These are phyloP conservation scores for Leccinum sublutescens DNA, from an alignment of 768 basidiomycete genomes.

Conservation along the genomic window DNA sequence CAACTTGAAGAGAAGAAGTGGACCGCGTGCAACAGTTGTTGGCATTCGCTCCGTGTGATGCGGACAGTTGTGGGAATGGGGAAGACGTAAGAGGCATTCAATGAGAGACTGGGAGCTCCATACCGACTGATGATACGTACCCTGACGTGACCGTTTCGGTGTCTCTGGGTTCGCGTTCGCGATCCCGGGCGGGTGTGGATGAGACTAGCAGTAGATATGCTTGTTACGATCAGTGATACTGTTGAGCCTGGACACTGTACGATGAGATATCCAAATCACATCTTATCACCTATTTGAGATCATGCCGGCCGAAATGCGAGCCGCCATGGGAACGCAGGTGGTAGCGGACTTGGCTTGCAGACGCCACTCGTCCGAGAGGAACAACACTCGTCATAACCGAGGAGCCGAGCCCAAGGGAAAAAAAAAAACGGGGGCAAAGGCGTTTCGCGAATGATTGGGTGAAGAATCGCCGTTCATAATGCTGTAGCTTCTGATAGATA, in stretches of 20 bases:
- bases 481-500: slow-evolving; percentile 11
- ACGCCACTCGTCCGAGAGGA: slow-evolving; percentile 2
- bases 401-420: background rate
- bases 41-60: slow-evolving; percentile 12
- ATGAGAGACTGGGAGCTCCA: background rate
- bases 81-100: slow-evolving; percentile 6
- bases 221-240: background rate
- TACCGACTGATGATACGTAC: background rate
- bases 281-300: background rate
- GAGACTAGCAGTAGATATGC: background rate
- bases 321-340: background rate
- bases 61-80: slow-evolving; percentile 9
- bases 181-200: background rate
- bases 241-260: background rate
- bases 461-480: slow-evolving; percentile 2
- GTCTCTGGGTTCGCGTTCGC: slow-evolving; percentile 5
- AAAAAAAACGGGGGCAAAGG: background rate
- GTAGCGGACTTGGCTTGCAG: background rate
- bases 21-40: slow-evolving; percentile 11
- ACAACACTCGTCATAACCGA: background rate
- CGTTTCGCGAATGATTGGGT: background rate
- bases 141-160: slow-evolving; percentile 3
- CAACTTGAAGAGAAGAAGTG: background rate
- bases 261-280: background rate
- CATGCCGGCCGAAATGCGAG: background rate